Percentiles rank a stretch among this genome's conserved stretches.
Evolutionary conservation across 1,284 basidiomycete species (phyloP).

Genomic region (Malassezia slooffiae): DNA sequence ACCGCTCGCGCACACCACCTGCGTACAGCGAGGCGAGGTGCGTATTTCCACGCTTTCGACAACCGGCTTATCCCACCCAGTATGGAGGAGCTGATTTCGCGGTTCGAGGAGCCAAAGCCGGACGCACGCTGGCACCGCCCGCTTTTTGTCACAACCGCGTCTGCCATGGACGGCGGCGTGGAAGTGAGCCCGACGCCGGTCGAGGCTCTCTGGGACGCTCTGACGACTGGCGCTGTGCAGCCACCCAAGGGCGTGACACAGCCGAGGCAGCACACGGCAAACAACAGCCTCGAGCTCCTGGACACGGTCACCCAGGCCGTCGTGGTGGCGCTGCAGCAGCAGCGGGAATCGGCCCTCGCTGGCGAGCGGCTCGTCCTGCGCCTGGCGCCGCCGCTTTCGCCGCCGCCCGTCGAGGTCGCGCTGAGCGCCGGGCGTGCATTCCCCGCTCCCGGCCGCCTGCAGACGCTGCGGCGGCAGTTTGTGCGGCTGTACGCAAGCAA

Average conservation of each 20-base stretch:
- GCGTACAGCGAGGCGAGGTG: slow-evolving; percentile 51
- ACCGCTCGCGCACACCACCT: slow-evolving; percentile 50
- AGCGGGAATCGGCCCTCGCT: slow-evolving; percentile 20
- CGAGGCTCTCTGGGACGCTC: slow-evolving; percentile 66
- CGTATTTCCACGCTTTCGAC: slow-evolving; percentile 28
- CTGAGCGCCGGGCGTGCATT: background rate
- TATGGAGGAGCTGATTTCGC: slow-evolving; percentile 73
- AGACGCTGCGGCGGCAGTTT: slow-evolving; percentile 34
- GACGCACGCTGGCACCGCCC: slow-evolving; percentile 97
- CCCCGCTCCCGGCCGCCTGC: slow-evolving; percentile 23
- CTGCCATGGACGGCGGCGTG: background rate
- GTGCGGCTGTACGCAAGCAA: slow-evolving; percentile 34
- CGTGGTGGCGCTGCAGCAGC: slow-evolving; percentile 23
- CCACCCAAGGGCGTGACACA: slow-evolving; percentile 68
- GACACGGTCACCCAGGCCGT: slow-evolving; percentile 37
- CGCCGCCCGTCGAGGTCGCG: slow-evolving; percentile 3
- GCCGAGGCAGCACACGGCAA: slow-evolving; percentile 36
- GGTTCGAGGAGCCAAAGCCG: slow-evolving; percentile 90
- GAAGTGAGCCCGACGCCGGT: slow-evolving; percentile 53
- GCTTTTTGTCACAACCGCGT: slow-evolving; percentile 57
- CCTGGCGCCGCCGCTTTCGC: no score
- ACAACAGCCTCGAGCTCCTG: slow-evolving; percentile 47
- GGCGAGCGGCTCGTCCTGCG: slow-evolving; percentile 17
- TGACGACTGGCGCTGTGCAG: slow-evolving; percentile 67
- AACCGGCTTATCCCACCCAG: slow-evolving; percentile 51